Evolutionary conservation across 177 flowering plant genomes (phyloP), one percentile per base, ranked within the genome.

Genomic region (Vitis hybrid): DNA sequence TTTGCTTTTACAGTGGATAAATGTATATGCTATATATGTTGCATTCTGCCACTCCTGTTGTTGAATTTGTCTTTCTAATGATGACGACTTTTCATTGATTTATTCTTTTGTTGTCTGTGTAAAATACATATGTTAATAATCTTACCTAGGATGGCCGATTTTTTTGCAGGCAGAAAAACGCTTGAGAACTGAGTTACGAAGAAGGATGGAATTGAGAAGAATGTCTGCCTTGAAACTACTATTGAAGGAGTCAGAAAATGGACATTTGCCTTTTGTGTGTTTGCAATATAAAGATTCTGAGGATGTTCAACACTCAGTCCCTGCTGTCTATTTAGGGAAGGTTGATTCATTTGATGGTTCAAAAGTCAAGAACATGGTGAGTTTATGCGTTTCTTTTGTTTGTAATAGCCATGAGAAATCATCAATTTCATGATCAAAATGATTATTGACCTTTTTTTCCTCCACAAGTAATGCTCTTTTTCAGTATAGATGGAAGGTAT

Each of bases 271-370:
- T 71, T 94, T 90, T 76, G 32, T 92, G 18, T 92, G 92, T 60
- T 78, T 94, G 83, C 86, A 88, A 62, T 88, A 91, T 70, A 87
- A 78, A 72, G 97, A 91, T 75, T 74, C 81, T 68, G 90, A 83
- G 64, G 91, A 89, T 51, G 84, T 84, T 78, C 80, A 82, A 19
- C 91, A 90, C 66, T 74, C 67, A 7, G 74, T 93, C 51, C 80
- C 96, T 70, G 95, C 91, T 75, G 92, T 91, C 70, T 90, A 87
- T 76, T 74, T 91, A 82, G 97, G 94, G 56, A 80, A 75, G 65
- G 84, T 88, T 67, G 87, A 90, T 79, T 78, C 86, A 16, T 66
- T 91, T 52, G 71, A 75, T 78, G 78, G 85, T 74, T 77, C 89
- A 15, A 88, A 86, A 74, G 71, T 89, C 35, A 80, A 83, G 70